Base-by-base conservation (phyloP, 306 rosid genomes). In the Clitoria ternatea region DNA sequence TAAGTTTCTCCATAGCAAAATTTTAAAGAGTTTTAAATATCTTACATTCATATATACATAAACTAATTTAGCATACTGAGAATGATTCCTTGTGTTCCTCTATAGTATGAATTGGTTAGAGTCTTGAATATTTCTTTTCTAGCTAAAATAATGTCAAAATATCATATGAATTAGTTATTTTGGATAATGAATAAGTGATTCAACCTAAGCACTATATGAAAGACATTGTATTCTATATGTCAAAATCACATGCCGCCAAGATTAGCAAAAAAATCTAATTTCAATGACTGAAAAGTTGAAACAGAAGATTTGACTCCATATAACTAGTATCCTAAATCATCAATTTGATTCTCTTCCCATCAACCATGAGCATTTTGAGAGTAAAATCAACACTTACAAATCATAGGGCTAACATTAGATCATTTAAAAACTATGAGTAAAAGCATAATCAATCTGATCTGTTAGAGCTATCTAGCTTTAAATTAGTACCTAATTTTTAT, bases 121-220 rank as follows among this genome's bases (percentile, higher is more conserved):
- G 94, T 90, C 80, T 97, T 85, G 84, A 90, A 93, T 76, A 90
- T 88, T 79, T 93, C 98, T 72, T 93, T 97, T 61, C 97, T 97
- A 80, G 98, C 98, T 93, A 91, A 88, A 85, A 81, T 32, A 54
- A 53, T 45, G 65, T 37, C 74, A 76, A 77, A 70, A 27, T 72
- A 79, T n/a, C 87, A 83, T 49, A 84, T 12, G 78, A n/a, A n/a
- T n/a, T 71, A 84, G 77, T 81, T 53, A 80, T 47, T 52, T 64
- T 39, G 7, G 66, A 54, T 43, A 23, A 59, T 36, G n/a, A 22
- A 62, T 62, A 68, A 61, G 66, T 40, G 32, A 53, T 79, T 89
- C 77, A 85, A 44, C 36, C 43, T 4, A 42, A 65, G 66, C 68
- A 76, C 22, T 26, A 29, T 4, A 26, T 23, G 35, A 66, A 19